These are phyloP conservation scores for Antitrichia curtipendula DNA, from an alignment of 225 moss, liverwort and hornwort species.

Conservation along the genomic window DNA sequence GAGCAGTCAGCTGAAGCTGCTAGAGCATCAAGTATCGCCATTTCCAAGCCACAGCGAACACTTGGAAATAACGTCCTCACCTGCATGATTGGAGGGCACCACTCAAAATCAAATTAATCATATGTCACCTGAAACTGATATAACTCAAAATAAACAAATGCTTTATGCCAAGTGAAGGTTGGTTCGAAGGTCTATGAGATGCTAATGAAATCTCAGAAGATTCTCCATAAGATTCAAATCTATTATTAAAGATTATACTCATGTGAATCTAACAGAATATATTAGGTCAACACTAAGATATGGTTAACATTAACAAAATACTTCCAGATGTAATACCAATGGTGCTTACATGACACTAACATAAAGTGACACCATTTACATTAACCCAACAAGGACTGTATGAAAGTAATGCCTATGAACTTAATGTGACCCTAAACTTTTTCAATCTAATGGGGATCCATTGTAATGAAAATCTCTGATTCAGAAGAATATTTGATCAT, in stretches of 20 bases:
- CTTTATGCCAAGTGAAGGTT: not conserved
- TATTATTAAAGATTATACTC: not conserved
- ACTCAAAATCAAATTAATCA: not conserved
- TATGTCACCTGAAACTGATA: not conserved
- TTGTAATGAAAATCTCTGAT: not conserved
- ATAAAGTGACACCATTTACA: not conserved
- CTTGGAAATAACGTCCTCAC: slow-evolving; percentile 51
- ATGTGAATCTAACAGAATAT: not conserved
- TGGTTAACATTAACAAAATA: not conserved
- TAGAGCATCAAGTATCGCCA: slow-evolving; percentile 70
- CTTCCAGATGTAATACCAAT: not conserved
- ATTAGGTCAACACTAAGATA: not conserved
- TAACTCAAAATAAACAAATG: not conserved
- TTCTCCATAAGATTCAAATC: not conserved
- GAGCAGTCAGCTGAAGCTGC: slow-evolving; percentile 47
- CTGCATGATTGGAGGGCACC: slow-evolving; percentile 12
- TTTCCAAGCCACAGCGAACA: slow-evolving; percentile 79
- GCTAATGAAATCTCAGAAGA: not conserved
- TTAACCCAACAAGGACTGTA: not conserved
- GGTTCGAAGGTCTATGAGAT: not conserved
- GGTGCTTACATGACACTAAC: not conserved
- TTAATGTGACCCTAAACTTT: not conserved
- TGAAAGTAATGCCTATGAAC: not conserved
- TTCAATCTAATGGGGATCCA: not conserved
- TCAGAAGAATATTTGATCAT: not conserved